Base-by-base conservation (phyloP, 257 asterid species). In the Penstemon davidsonii region DNA sequence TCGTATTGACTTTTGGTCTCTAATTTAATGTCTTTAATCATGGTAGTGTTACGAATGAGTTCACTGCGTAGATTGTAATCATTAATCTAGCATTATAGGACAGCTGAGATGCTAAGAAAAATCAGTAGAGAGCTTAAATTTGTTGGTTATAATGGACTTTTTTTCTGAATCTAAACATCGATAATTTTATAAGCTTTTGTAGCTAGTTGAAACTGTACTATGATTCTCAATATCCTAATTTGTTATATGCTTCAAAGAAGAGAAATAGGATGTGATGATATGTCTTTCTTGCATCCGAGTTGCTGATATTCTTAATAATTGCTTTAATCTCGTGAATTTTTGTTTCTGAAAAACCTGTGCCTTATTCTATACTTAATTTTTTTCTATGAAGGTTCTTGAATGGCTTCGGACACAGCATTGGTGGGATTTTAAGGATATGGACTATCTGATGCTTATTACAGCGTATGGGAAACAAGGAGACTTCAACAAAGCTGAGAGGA, bases 351-450 rank as follows among this genome's bases (percentile, higher is more conserved):
- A 58, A 51, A 19, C n/a, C 40, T 68, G 54, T 55, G 7, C 9
- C 55, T 61, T 67, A 55, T 10, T 60, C 15, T 44, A 3, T 75
- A 42, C 62, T 9, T 57, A 44, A 61, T 56, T 76, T 72, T 44
- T 60, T 66, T 41, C 6, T 18, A 13, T 56, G 41, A 75, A 94
- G 99, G 78, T 91, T 70, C 97, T 94, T 63, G 97, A 94, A 77
- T 94, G 99, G 99, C 97, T 94, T 25, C 87, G 82, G 52, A 86
- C 91, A 49, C 95, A 94, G 73, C 84, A 88, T 79, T 94, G 99
- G 97, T 94, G 99, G 99, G 90, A 85, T 76, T 91, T 94, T 65
- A 94, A 86, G 82, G 92, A 94, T 75, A 87, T 88, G 96, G 99
- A 94, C 68, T 88, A 83, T 74, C 78, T 91, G 75, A 84, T 94